phyloP scores from a whole-genome alignment of 2,329 filamentous ascomycete genomes.

The Nakataea oryzae region DNA sequence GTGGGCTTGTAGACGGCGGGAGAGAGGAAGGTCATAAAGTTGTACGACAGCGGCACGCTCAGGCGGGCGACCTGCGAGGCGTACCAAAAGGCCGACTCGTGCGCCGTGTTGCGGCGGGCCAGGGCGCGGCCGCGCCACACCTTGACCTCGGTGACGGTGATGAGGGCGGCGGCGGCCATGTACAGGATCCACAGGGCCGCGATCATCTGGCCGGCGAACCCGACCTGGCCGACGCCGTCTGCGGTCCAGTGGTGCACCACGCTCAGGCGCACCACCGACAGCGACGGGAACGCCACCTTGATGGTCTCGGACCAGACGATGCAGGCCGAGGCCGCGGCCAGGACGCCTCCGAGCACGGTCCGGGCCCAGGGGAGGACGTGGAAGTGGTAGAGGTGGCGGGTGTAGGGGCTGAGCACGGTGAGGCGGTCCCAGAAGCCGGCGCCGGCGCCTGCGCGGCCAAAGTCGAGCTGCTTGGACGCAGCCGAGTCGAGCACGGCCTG shows the following conservation, averaged over 20 bases:
- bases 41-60: constrained; percentile 87
- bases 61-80: constrained; percentile 85
- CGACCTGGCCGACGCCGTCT: constrained; percentile 66
- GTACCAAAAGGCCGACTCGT: constrained; percentile 94
- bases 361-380: constrained; percentile 61
- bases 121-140: constrained; percentile 95
- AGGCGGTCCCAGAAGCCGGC: constrained; percentile 42
- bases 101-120: constrained; percentile 81
- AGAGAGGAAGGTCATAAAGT: constrained; percentile 87
- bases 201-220: constrained; percentile 76
- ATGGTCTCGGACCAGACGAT: constrained; percentile 92
- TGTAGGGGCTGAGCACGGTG: constrained; percentile 65
- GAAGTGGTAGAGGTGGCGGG: constrained; percentile 68
- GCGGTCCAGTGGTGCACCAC: constrained; percentile 68
- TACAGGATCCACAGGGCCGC: constrained; percentile 86
- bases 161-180: constrained; percentile 86
- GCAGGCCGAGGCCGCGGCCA: constrained; percentile 65
- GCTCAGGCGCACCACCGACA: constrained; percentile 58
- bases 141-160: constrained; percentile 82
- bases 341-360: constrained; percentile 52
- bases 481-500: constrained; percentile 79
- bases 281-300: constrained; percentile 65
- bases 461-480: constrained; percentile 70
- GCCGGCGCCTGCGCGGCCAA: constrained; percentile 48
- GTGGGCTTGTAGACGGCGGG: constrained; percentile 63